These are phyloP conservation scores for Babesia sp. DNA, from an alignment of 169 alveolate species.

Conservation along the genomic window DNA sequence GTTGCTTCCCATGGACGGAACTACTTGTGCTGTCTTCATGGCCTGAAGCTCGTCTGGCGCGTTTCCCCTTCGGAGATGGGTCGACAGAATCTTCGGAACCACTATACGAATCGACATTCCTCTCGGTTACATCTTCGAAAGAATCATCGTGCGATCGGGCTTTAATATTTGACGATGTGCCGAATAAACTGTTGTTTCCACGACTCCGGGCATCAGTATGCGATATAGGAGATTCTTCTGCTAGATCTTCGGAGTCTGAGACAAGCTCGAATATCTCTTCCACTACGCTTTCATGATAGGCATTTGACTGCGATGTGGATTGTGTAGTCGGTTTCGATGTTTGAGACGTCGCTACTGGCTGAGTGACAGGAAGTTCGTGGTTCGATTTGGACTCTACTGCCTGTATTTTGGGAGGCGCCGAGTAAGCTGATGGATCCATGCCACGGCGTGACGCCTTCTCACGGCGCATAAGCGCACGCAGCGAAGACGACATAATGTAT, in stretches of 20 bases:
- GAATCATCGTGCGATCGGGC: too few species aligned
- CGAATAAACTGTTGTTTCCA: too few species aligned
- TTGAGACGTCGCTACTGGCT: too few species aligned
- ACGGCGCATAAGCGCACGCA: slow-evolving; percentile 65
- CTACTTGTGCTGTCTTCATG: too few species aligned
- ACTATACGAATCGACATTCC: not conserved
- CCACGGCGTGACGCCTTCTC: slow-evolving; percentile 65
- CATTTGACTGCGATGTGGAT: not conserved
- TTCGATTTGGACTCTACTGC: not conserved
- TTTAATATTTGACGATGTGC: too few species aligned
- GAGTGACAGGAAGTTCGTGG: slow-evolving; percentile 1
- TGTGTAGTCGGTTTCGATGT: too few species aligned
- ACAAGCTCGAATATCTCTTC: slow-evolving; percentile 26
- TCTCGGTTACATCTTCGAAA: too few species aligned
- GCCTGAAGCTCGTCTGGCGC: too few species aligned
- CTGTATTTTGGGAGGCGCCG: not conserved
- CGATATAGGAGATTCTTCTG: too few species aligned
- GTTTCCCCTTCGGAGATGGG: not conserved
- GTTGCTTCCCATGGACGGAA: too few species aligned
- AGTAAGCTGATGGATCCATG: not conserved
- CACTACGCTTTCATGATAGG: not conserved
- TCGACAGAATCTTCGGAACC: not conserved
- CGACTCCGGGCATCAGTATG: too few species aligned
- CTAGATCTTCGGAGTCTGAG: slow-evolving; percentile 30
- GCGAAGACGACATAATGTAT: slow-evolving; percentile 35